Evolutionary conservation across 2,329 filamentous ascomycete species (phyloP), one percentile per base, ranked within the genome.

Genomic region (Cytospora piceae): DNA sequence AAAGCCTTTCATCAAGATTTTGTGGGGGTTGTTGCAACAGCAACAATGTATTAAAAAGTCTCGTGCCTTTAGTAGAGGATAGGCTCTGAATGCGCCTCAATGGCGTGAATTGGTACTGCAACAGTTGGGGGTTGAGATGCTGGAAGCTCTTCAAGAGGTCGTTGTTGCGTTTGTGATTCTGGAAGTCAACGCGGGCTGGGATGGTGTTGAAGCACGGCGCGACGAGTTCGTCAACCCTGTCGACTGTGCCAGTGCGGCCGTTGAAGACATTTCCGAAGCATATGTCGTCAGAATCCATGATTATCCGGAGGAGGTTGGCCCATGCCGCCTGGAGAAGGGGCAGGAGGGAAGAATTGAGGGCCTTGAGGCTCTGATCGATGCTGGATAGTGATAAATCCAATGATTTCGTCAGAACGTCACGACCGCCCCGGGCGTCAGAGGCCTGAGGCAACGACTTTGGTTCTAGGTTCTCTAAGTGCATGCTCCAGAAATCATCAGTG

Each of bases 121-220:
- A 71, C 2, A 88, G 77, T 0, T 88, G 81, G 0, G 85, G 78
- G 72, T 91, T 93, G 31, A 86, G 74, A 0, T 77, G 76, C 60
- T 93, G 89, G 2, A 92, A 81, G 2, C 78, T 74, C 64, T 83
- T 85, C 31, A 90, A 77, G 14, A 93, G 73, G 6, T 88, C 83
- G 0, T 81, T 71, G 64, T 88, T 87, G 20, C 81, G 83, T 0
- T 75, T 78, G 2, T 74, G 74, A 3, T 73, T 73, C 1, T 81
- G 77, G 12, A 91, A 67, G 37, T 86, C 77, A 20, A 87, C 77
- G 31, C 92, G 85, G 1, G 93, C 73, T 0, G 94, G 93, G 15
- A 97, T 77, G 0, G 94, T 96, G 73, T 97, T 97, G 81, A 97
- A 97, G 74, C 93, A 96, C 0, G 94, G 94, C 0, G 92, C 93